Conservation (phyloP, 2,329 filamentous ascomycete species). For the Fusarium stilboides region DNA sequence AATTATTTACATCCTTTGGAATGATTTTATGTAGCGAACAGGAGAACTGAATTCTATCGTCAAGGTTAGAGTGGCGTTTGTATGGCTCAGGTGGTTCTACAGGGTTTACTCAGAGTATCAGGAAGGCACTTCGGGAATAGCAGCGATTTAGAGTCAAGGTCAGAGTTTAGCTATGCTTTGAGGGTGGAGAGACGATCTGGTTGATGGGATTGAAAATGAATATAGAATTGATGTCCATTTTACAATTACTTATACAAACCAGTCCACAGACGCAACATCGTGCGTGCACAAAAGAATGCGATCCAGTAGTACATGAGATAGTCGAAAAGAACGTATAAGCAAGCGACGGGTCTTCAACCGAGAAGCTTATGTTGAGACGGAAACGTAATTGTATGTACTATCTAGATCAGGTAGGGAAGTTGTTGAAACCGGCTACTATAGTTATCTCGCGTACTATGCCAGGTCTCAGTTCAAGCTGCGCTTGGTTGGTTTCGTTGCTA, state of each 20-base stretch:
- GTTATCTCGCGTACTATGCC: no score
- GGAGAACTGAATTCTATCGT: constrained; percentile 19
- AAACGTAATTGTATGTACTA: no score
- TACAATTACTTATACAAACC: neutral
- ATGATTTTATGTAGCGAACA: constrained; percentile 8
- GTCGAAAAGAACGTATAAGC: no score
- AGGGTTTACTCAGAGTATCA: constrained; percentile 18
- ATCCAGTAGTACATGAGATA: no score
- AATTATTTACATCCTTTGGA: neutral
- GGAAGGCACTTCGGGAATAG: constrained; percentile 33
- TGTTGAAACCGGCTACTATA: no score
- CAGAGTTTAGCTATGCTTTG: neutral
- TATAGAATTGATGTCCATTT: constrained; percentile 23
- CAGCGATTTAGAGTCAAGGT: constrained; percentile 29
- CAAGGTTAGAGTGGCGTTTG: constrained; percentile 44
- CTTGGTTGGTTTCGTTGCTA: no score
- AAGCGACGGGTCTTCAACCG: no score
- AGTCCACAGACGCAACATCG: neutral
- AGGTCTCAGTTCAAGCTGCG: no score
- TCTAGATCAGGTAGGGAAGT: no score
- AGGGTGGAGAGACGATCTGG: neutral
- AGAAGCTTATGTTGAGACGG: no score
- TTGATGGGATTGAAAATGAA: constrained; percentile 1
- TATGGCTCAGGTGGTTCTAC: constrained; percentile 33
- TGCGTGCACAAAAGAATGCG: no score